A percentile compares a stretch with the other conserved stretches of the same genome.
Evolutionary conservation across 805 yeast species (phyloP).

Genomic region (Yarrowia hollandica): DNA sequence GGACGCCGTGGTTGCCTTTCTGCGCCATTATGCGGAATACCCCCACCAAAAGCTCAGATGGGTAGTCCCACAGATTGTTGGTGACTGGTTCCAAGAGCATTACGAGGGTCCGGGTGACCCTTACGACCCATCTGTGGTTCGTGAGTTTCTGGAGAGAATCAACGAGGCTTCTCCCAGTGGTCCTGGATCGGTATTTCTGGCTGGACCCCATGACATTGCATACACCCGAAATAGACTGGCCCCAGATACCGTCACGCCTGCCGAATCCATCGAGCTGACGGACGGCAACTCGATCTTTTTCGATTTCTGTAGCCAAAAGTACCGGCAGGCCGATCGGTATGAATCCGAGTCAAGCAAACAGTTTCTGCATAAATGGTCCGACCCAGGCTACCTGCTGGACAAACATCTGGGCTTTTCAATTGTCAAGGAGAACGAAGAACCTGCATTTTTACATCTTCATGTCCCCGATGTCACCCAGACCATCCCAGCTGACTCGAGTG

Average conservation of each 20-base stretch:
- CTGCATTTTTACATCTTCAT: not conserved
- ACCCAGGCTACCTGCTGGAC: not conserved
- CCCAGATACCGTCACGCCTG: not conserved
- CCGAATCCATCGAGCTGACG: not conserved
- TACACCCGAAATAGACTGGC: not conserved
- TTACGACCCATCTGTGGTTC: not conserved
- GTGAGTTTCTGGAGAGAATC: not conserved
- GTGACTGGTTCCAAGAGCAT: not conserved
- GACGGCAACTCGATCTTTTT: constrained; percentile 10
- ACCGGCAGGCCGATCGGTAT: not conserved
- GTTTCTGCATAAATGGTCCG: constrained; percentile 1
- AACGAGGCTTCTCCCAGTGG: constrained; percentile 2
- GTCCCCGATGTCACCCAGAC: constrained; percentile 17
- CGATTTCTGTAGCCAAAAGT: constrained; percentile 9
- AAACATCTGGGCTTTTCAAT: not conserved
- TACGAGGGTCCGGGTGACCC: not conserved
- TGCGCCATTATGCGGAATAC: constrained; percentile 6
- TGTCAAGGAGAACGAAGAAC: not conserved
- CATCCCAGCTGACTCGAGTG: not conserved
- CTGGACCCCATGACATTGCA: constrained; percentile 18
- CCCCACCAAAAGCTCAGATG: constrained; percentile 9
- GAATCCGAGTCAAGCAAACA: not conserved
- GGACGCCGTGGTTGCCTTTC: constrained; percentile 12
- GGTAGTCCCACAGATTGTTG: constrained; percentile 14
- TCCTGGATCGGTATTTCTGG: constrained; percentile 9